Base-by-base conservation (phyloP, 441 rosid genomes). In the Adansonia grandidieri region DNA sequence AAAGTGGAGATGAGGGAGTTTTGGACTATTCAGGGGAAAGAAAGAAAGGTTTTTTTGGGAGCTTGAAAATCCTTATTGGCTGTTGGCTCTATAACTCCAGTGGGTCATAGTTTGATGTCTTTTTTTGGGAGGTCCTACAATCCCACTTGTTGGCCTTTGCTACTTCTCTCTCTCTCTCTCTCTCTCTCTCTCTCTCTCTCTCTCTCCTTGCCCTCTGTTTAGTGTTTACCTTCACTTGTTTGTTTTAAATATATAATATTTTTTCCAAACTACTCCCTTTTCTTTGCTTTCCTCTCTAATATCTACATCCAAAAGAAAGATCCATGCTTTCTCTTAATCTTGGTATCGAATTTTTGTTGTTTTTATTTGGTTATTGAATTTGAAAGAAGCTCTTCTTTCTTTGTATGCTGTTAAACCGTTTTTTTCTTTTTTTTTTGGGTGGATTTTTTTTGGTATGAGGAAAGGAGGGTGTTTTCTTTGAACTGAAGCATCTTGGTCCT, bases 81-180 rank as follows among this genome's bases (percentile, higher is more conserved):
- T 83, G 83, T 60, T 79, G 85, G 80, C 83, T 80, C 82, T 42
- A 74, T 74, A 81, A 81, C 85, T 75, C 84, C 80, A 84, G 87
- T 88, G 89, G 91, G 89, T 76, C 91, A 74, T 68, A 74, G 61
- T 77, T 81, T 32, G 37, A 73, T 63, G 20, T 24, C 9, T 17
- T 28, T 58, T 32, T 58, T 81, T 37, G 75, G 68, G 82, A 74
- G 84, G 86, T 84, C 89, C 88, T 82, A 82, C 84, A 60, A 77
- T 82, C 87, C 87, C 88, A 85, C 90, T 86, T 82, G 91, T 74
- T 80, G 71, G 72, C 80, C 81, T 78, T 78, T 69, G 80, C 83
- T 82, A 80, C 73, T 85, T 61, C 83, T 71, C 78, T 72, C 65
- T 44, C 64, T n/a, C 24, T 24, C 24, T 24, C 24, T 24, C 24